A percentile compares a stretch with the other conserved stretches of the same genome.
These are phyloP conservation scores for Phytophthora aleatoria DNA, from an alignment of 352 stramenopile genomes.

Conservation along the genomic window DNA sequence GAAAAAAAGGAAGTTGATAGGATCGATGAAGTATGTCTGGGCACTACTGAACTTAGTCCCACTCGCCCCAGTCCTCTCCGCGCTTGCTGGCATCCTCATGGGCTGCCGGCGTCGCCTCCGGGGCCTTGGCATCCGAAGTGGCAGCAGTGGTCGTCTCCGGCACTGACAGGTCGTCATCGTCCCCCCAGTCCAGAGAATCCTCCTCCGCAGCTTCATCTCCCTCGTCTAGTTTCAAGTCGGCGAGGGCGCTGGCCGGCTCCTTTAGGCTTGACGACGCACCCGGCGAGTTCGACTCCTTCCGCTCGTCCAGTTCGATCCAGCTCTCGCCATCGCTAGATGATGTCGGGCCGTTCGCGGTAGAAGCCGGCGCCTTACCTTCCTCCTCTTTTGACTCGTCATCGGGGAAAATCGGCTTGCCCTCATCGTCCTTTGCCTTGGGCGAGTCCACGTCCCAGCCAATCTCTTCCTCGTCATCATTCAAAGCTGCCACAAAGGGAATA, in stretches of 20 bases:
- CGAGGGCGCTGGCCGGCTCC: slow-evolving; percentile 30
- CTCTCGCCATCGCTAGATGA: slow-evolving; percentile 67
- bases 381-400: slow-evolving; percentile 55
- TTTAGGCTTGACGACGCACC: slow-evolving; percentile 41
- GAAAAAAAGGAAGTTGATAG: slow-evolving; percentile 18
- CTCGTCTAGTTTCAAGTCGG: slow-evolving; percentile 40
- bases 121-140: slow-evolving; percentile 11
- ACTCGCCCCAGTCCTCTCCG: slow-evolving; percentile 73
- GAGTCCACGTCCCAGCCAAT: slow-evolving; percentile 75
- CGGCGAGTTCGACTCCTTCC: slow-evolving; percentile 62
- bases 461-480: slow-evolving; percentile 72
- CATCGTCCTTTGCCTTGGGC: slow-evolving; percentile 46
- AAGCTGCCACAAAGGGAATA: slow-evolving; percentile 25
- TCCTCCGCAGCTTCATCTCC: slow-evolving; percentile 42
- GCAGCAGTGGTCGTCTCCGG: slow-evolving; percentile 25
- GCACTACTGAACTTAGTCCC: slow-evolving; percentile 50
- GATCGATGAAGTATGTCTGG: slow-evolving; percentile 29
- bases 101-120: slow-evolving; percentile 18
- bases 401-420: slow-evolving; percentile 44
- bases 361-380: slow-evolving; percentile 22
- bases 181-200: slow-evolving; percentile 67
- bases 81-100: slow-evolving; percentile 46
- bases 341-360: slow-evolving; percentile 19
- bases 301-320: slow-evolving; percentile 72
- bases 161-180: slow-evolving; percentile 51